Conservation (phyloP, 1,284 basidiomycete species). For the Heliocybe sulcata region DNA sequence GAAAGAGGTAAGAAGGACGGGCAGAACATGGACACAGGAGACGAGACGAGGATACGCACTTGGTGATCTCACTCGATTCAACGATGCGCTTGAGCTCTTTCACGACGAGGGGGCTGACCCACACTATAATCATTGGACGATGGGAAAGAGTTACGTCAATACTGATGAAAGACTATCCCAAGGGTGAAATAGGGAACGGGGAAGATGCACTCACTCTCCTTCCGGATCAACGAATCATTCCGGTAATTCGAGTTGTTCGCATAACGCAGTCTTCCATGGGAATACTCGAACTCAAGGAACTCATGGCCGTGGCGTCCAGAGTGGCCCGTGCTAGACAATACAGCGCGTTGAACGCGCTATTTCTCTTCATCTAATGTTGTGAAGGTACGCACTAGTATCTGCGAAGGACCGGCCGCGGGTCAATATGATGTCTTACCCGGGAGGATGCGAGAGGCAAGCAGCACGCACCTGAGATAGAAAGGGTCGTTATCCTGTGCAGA, state of each 20-base stretch:
- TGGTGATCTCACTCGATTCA: slow-evolving; percentile 92
- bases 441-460: slow-evolving; percentile 1
- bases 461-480: slow-evolving; percentile 77
- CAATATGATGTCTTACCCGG: slow-evolving; percentile 2
- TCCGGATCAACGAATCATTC: slow-evolving; percentile 94
- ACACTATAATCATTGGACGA: slow-evolving; percentile 56
- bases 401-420: slow-evolving; percentile 8
- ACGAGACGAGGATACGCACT: slow-evolving; percentile 44
- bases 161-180: too few relatives aligned
- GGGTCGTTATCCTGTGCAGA: slow-evolving; percentile 55
- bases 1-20: too few relatives aligned
- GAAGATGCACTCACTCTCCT: slow-evolving; percentile 90
- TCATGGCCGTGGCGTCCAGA: slow-evolving; percentile 96
- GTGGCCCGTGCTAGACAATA: slow-evolving; percentile 71
- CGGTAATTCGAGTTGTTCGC: slow-evolving; percentile 99
- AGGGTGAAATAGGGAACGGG: slow-evolving; percentile 4
- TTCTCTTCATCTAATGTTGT: slow-evolving; percentile 3
- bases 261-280: slow-evolving; percentile 91
- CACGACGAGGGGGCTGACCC: slow-evolving; percentile 85
- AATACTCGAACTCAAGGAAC: slow-evolving; percentile 98
- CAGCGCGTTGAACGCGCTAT: slow-evolving; percentile 11
- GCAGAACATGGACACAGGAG: background rate
- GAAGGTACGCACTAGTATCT: slow-evolving; percentile 74
- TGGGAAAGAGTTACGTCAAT: slow-evolving; percentile 2
- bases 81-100: slow-evolving; percentile 94